A percentile compares a stretch with the other conserved stretches of the same genome.
Conservation (phyloP, 1,284 basidiomycete species). For the Tremellales sp. region DNA sequence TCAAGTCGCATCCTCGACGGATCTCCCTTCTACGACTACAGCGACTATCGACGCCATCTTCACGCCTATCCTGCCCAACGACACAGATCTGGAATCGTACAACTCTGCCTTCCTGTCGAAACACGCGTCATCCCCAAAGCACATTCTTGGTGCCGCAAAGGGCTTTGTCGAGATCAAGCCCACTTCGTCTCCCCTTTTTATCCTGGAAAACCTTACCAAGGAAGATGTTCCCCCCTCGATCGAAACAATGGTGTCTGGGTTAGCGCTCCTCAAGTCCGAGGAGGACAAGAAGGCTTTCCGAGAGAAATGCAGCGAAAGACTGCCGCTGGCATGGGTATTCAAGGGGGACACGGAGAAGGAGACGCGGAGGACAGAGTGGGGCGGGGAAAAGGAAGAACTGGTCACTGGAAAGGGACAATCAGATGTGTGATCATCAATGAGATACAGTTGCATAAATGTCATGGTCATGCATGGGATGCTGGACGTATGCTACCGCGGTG, state of each 20-base stretch:
- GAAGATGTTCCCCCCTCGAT: conserved; percentile 24
- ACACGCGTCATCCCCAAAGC: conserved; percentile 56
- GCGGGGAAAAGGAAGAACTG: conserved; percentile 15
- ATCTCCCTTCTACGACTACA: conserved; percentile 44
- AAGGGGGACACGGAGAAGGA: conserved; percentile 31
- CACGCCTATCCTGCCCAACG: conserved; percentile 56
- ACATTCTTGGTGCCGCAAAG: conserved; percentile 63
- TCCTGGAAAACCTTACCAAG: conserved; percentile 19
- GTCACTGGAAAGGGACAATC: no score
- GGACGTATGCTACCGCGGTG: no score
- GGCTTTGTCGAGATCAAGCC: conserved; percentile 54
- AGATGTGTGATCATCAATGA: no score
- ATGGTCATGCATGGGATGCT: no score
- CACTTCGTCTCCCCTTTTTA: conserved; percentile 5
- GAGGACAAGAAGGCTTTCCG: conserved; percentile 31
- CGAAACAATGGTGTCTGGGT: conserved; percentile 4
- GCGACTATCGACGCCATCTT: conserved; percentile 47
- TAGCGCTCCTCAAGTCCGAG: conserved; percentile 16
- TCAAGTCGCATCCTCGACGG: conserved; percentile 26
- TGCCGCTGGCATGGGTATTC: conserved; percentile 48
- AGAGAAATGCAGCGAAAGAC: conserved; percentile 23
- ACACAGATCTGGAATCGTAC: conserved; percentile 60
- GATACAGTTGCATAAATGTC: no score
- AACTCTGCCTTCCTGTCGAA: conserved; percentile 64
- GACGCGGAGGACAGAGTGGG: conserved; percentile 15